Conservation (phyloP, 139 green algal genomes). For the Asterochloris sp. region DNA sequence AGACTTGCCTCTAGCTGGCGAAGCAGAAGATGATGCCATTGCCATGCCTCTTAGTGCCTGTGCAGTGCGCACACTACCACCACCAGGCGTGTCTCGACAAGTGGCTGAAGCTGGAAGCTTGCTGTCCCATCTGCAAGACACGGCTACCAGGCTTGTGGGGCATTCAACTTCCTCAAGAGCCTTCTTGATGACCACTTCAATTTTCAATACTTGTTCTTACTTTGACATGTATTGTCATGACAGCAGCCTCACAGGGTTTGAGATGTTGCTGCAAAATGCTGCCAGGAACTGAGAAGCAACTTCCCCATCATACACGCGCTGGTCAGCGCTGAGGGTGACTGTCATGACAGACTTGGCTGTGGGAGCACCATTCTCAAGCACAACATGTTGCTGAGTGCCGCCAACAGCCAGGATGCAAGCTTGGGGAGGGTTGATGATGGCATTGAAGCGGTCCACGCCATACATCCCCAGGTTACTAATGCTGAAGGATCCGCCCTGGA, state of each 20-base stretch:
- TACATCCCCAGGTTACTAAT: conserved; percentile 96
- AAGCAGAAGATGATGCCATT: too few species aligned
- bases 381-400: conserved; percentile 29
- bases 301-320: conserved; percentile 83
- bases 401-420: conserved; percentile 69
- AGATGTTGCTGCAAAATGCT: conserved; percentile 74
- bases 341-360: conserved; percentile 60
- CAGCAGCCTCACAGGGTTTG: conserved; percentile 70
- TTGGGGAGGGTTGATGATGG: conserved; percentile 96
- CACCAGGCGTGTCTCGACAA: too few species aligned
- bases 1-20: too few species aligned
- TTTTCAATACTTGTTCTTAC: too few species aligned
- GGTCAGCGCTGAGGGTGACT: conserved; percentile 82
- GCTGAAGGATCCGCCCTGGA: conserved; percentile 82
- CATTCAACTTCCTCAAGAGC: too few species aligned
- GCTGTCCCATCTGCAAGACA: too few species aligned
- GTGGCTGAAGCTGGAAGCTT: too few species aligned
- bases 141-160: too few species aligned
- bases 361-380: conserved; percentile 33
- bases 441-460: conserved; percentile 76
- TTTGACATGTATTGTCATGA: background rate
- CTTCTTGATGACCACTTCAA: too few species aligned
- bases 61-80: too few species aligned
- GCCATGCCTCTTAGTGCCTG: too few species aligned
- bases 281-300: conserved; percentile 70